Conservation (phyloP, 2,329 filamentous ascomycete species). For the Arthroderma sp. region DNA sequence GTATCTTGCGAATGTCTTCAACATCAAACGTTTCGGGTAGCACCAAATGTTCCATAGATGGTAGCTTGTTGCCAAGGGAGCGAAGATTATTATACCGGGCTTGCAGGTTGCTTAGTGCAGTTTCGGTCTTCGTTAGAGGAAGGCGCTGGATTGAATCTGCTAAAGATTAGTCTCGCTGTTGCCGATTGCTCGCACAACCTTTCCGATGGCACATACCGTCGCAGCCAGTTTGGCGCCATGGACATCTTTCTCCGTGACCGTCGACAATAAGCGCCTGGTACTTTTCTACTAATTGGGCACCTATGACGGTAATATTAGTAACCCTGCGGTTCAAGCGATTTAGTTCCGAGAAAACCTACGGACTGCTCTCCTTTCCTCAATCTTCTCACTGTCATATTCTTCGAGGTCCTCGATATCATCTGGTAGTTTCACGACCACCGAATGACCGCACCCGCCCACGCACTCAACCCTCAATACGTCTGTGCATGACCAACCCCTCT, state of each 20-base stretch:
- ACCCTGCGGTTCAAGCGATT: background rate
- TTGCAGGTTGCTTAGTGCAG: constrained; percentile 45
- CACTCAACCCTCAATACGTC: constrained; percentile 75
- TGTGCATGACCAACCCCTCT: constrained; percentile 78
- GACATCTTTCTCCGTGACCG: constrained; percentile 66
- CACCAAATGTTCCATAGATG: constrained; percentile 18
- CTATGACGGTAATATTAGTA: constrained; percentile 17
- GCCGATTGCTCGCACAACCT: background rate
- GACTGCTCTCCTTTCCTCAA: constrained; percentile 30
- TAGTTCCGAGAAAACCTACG: constrained; percentile 20
- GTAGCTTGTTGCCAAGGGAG: constrained; percentile 26
- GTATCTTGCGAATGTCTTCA: constrained; percentile 17
- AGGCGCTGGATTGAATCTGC: constrained; percentile 52
- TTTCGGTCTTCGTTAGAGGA: constrained; percentile 48
- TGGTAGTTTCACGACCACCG: constrained; percentile 67
- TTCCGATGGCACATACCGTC: constrained; percentile 45
- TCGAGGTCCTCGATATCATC: constrained; percentile 48
- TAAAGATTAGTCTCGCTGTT: background rate
- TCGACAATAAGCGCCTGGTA: constrained; percentile 61
- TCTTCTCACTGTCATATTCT: constrained; percentile 30
- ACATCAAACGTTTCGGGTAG: constrained; percentile 22
- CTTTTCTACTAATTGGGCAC: constrained; percentile 57
- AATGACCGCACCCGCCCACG: constrained; percentile 64
- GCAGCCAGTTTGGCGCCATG: constrained; percentile 80
- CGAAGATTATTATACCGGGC: constrained; percentile 49